Percentiles rank a stretch among this genome's conserved stretches.
phyloP scores from a whole-genome alignment of 805 yeast genomes.

The Alloascoidea hylecoeti region DNA sequence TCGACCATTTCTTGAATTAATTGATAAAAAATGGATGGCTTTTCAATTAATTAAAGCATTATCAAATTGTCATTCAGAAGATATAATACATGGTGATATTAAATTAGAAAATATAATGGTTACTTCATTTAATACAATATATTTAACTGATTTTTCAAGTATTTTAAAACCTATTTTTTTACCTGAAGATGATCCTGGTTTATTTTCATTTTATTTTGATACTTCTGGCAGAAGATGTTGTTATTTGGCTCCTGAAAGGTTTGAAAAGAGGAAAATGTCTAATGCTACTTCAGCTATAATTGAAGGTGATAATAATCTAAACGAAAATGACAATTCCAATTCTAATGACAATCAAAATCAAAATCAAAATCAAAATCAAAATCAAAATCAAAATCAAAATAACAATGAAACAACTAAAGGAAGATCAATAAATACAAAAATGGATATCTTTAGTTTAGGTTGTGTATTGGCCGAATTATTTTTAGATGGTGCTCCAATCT shows the following conservation, averaged over 20 bases:
- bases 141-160: constrained; percentile 71
- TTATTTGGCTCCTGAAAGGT: constrained; percentile 91
- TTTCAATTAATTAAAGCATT: constrained; percentile 65
- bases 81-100: constrained; percentile 77
- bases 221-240: constrained; percentile 78
- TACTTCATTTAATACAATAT: constrained; percentile 81
- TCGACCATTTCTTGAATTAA: constrained; percentile 70
- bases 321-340: constrained; percentile 5
- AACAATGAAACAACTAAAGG: constrained; percentile 14
- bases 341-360: too few species aligned
- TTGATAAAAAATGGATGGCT: constrained; percentile 75
- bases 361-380: background rate
- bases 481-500: constrained; percentile 75
- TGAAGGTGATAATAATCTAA: constrained; percentile 13
- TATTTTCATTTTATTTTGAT: constrained; percentile 84
- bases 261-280: too few species aligned
- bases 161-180: constrained; percentile 74
- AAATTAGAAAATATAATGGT: constrained; percentile 82
- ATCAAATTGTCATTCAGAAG: constrained; percentile 43
- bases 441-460: constrained; percentile 77
- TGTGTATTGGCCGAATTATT: constrained; percentile 88
- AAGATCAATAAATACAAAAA: constrained; percentile 33
- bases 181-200: constrained; percentile 90
- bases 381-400: constrained; percentile 9
- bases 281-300: constrained; percentile 2